Evolutionary conservation across 805 yeast genomes (phyloP).

Genomic region (Brettanomyces naardenensis): DNA sequence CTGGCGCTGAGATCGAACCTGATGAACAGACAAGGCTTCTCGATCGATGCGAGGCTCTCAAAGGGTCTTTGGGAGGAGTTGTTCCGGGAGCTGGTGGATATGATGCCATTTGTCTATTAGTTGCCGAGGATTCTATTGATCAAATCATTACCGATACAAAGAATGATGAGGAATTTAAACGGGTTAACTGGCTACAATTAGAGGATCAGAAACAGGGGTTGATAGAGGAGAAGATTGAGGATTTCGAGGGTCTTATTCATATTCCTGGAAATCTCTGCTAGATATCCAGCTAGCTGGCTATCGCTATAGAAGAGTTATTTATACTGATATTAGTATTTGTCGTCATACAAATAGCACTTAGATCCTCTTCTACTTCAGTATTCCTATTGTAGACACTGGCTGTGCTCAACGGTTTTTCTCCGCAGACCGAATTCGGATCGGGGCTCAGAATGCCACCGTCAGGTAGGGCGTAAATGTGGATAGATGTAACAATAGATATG

Average conservation of each 20-base stretch:
- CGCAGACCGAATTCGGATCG: no score
- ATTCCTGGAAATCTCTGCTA: no score
- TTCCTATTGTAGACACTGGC: no score
- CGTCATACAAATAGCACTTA: no score
- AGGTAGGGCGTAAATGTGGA: no score
- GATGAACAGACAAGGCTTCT: conserved; percentile 60
- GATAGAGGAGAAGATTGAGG: conserved; percentile 34
- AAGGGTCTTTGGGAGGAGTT: conserved; percentile 89
- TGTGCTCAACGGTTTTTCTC: no score
- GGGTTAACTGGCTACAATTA: conserved; percentile 62
- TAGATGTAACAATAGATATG: no score
- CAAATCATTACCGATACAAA: conserved; percentile 19
- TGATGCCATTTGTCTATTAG: conserved; percentile 80
- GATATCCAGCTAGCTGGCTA: no score
- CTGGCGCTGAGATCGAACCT: conserved; percentile 91
- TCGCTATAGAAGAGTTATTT: no score
- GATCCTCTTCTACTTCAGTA: no score
- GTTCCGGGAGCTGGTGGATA: conserved; percentile 99
- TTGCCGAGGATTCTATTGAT: conserved; percentile 36
- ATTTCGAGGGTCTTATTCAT: conserved; percentile 22
- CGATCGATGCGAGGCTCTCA: conserved; percentile 44
- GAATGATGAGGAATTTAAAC: conserved; percentile 26
- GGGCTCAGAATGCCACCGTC: no score
- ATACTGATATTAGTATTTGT: no score
- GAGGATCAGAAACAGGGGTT: conserved; percentile 57